A percentile compares a stretch with the other conserved stretches of the same genome.
These are phyloP conservation scores for Gigaspora rosea DNA, from an alignment of 192 early-diverging fungal genomes.

Conservation along the genomic window DNA sequence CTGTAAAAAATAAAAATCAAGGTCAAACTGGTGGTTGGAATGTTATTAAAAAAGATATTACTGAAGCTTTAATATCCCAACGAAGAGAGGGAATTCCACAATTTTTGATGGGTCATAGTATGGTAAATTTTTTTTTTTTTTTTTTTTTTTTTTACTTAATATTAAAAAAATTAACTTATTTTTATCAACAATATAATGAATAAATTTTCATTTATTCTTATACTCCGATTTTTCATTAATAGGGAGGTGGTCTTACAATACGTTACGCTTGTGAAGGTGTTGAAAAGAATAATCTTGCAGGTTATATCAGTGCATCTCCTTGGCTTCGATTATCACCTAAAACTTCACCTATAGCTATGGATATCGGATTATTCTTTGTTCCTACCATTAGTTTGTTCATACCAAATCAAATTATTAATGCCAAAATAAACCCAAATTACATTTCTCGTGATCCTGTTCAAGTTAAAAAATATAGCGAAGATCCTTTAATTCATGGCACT, in stretches of 20 bases:
- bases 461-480: not conserved
- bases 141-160: not conserved
- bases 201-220: not conserved
- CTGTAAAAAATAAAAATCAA: constrained; percentile 36
- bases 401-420: too few species aligned
- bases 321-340: not conserved
- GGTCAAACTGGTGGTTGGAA: constrained; percentile 53
- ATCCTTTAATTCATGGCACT: not conserved
- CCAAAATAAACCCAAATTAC: not conserved
- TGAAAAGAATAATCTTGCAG: not conserved
- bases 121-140: not conserved
- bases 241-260: not conserved
- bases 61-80: constrained; percentile 40
- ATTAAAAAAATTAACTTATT: not conserved
- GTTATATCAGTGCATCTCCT: not conserved
- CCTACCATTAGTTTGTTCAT: too few species aligned
- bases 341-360: not conserved
- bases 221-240: not conserved
- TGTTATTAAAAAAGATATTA: constrained; percentile 51
- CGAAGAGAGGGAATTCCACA: constrained; percentile 47
- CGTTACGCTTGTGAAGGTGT: not conserved
- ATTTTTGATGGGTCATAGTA: constrained; percentile 56
- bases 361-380: too few species aligned
- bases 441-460: not conserved
- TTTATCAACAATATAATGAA: not conserved